Evolutionary conservation across 2,329 filamentous ascomycete species (phyloP).

Genomic region (Pezicula carpinea): DNA sequence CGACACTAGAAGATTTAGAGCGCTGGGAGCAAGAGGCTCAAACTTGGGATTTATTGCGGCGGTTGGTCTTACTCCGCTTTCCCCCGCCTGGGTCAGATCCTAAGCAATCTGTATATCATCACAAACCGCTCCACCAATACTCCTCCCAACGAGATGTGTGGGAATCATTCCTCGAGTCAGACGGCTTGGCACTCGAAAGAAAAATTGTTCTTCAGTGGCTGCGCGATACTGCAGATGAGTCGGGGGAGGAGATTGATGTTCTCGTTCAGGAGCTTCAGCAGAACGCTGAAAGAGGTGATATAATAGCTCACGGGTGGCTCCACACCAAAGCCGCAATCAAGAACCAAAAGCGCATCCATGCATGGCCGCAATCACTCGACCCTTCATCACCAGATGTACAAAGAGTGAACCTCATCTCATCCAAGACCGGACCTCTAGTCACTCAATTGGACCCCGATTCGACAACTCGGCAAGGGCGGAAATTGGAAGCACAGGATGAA

Average conservation of each 20-base stretch:
- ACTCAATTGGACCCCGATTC: slow-evolving; percentile 93
- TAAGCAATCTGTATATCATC: slow-evolving; percentile 14
- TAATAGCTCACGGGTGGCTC: slow-evolving; percentile 85
- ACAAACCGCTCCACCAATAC: slow-evolving; percentile 41
- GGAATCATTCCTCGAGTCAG: slow-evolving; percentile 68
- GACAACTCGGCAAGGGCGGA: slow-evolving; percentile 70
- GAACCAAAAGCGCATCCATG: slow-evolving; percentile 74
- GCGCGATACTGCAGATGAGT: slow-evolving; percentile 66
- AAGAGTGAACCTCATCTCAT: slow-evolving; percentile 50
- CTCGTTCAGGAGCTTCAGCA: slow-evolving; percentile 72
- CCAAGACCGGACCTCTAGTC: slow-evolving; percentile 61
- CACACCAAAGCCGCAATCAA: slow-evolving; percentile 90
- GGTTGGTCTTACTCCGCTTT: slow-evolving; percentile 61
- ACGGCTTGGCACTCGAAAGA: slow-evolving; percentile 72
- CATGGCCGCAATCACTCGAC: slow-evolving; percentile 61
- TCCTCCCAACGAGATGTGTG: slow-evolving; percentile 59
- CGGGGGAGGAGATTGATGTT: slow-evolving; percentile 67
- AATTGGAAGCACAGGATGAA: slow-evolving; percentile 76
- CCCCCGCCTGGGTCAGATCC: slow-evolving; percentile 26
- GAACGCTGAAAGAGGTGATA: slow-evolving; percentile 72
- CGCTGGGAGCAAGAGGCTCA: slow-evolving; percentile 79
- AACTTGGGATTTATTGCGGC: slow-evolving; percentile 80
- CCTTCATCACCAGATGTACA: slow-evolving; percentile 53
- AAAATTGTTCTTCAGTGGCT: slow-evolving; percentile 81
- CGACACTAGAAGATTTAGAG: slow-evolving; percentile 45